Evolutionary conservation across 306 rosid species (phyloP).

Genomic region (Abrus precatorius): DNA sequence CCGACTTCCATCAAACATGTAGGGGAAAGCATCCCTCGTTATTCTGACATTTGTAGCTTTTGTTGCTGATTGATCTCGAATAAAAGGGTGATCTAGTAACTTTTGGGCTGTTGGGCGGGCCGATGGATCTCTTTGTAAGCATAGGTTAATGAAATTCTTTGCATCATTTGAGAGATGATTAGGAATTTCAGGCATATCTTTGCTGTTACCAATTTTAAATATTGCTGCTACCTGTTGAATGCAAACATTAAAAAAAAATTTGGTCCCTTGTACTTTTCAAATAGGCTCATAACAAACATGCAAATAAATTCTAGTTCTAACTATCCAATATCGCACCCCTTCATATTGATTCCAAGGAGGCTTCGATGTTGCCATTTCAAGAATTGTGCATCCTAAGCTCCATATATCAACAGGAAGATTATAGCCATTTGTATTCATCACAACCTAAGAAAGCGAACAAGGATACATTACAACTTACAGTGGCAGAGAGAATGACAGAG

Average conservation of each 20-base stretch:
- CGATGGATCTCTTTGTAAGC: slow-evolving; percentile 86
- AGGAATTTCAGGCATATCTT: slow-evolving; percentile 93
- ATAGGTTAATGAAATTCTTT: slow-evolving; percentile 73
- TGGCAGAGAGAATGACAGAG: slow-evolving; percentile 2
- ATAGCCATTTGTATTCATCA: slow-evolving; percentile 92
- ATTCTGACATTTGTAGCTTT: slow-evolving; percentile 70
- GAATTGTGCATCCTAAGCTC: slow-evolving; percentile 97
- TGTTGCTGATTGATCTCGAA: slow-evolving; percentile 79
- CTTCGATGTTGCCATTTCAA: slow-evolving; percentile 96
- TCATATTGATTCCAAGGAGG: slow-evolving; percentile 99
- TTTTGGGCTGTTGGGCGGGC: slow-evolving; percentile 79
- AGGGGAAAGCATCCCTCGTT: slow-evolving; percentile 80
- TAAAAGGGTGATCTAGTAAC: slow-evolving; percentile 81
- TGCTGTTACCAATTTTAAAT: slow-evolving; percentile 97
- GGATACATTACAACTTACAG: slow-evolving; percentile 15
- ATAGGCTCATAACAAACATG: slow-evolving; percentile 33
- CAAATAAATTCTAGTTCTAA: slow-evolving; percentile 34
- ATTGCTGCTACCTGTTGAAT: slow-evolving; percentile 93
- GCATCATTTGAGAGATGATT: slow-evolving; percentile 89
- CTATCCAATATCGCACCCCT: slow-evolving; percentile 79
- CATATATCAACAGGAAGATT: slow-evolving; percentile 94
- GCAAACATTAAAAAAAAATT: slow-evolving; percentile 45
- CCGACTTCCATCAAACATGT: slow-evolving; percentile 81
- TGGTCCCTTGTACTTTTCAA: slow-evolving; percentile 41
- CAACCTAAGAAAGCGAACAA: slow-evolving; percentile 72